Evolutionary conservation across 352 stramenopile species (phyloP).

Genomic region (Phytopythium montanum): DNA sequence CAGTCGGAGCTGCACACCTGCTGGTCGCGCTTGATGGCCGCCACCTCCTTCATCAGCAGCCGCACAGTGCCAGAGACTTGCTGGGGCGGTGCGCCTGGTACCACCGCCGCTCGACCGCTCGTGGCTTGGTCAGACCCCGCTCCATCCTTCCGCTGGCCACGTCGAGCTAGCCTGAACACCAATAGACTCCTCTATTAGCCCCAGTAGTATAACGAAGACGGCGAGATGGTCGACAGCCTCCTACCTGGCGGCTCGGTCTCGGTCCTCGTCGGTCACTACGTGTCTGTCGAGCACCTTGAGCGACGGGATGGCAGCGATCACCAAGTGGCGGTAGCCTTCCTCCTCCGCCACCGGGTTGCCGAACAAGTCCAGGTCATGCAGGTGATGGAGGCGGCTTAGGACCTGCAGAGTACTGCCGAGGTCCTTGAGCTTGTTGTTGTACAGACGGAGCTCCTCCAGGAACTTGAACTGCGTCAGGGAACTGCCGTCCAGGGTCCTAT

Average conservation of each 20-base stretch:
- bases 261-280: constrained; percentile 72
- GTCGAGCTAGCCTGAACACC: not conserved
- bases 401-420: constrained; percentile 48
- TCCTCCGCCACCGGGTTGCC: constrained; percentile 79
- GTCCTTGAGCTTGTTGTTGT: constrained; percentile 79
- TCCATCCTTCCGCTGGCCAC: not conserved
- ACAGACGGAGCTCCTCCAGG: constrained; percentile 71
- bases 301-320: constrained; percentile 72
- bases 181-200: not conserved
- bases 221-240: constrained; percentile 7
- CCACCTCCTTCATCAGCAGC: constrained; percentile 67
- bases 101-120: constrained; percentile 16
- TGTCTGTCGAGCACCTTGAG: constrained; percentile 78
- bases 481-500: constrained; percentile 41
- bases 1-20: constrained; percentile 23
- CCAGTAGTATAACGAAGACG: not conserved
- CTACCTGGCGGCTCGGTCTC: constrained; percentile 28
- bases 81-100: constrained; percentile 34
- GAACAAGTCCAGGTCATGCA: constrained; percentile 80
- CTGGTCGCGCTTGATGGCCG: constrained; percentile 38
- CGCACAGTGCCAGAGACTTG: constrained; percentile 63
- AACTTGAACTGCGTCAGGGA: constrained; percentile 73
- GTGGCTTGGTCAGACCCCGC: not conserved
- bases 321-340: constrained; percentile 81
- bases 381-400: constrained; percentile 50